A percentile compares a stretch with the other conserved stretches of the same genome.
Evolutionary conservation across 768 basidiomycete species (phyloP).

Genomic region (Pleurotus cornucopiae): DNA sequence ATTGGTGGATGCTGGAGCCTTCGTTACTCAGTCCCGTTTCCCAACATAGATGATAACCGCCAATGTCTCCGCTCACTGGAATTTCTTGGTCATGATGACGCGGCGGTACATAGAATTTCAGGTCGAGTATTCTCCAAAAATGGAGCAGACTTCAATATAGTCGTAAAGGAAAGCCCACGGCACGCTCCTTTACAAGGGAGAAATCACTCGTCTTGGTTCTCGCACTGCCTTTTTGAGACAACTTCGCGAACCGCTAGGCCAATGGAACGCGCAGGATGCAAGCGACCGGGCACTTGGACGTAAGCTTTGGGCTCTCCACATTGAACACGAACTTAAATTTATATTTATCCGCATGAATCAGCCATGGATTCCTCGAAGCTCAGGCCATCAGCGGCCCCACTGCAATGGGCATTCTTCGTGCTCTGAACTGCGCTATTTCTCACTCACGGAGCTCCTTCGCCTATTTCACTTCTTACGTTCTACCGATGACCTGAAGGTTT

Average conservation of each 20-base stretch:
- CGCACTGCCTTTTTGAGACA: no score
- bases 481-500: slow-evolving; percentile 54
- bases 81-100: not conserved
- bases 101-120: not conserved
- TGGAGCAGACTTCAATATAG: slow-evolving; percentile 83
- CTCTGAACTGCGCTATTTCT: slow-evolving; percentile 73
- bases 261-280: slow-evolving; percentile 38
- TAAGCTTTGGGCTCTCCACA: slow-evolving; percentile 21
- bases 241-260: slow-evolving; percentile 27
- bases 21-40: no score
- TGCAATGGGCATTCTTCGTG: slow-evolving; percentile 50
- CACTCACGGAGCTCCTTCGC: slow-evolving; percentile 66
- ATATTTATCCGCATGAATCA: not conserved
- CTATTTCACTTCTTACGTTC: slow-evolving; percentile 54
- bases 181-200: slow-evolving; percentile 84
- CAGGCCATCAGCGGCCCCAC: slow-evolving; percentile 33
- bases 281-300: slow-evolving; percentile 62
- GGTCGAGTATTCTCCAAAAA: slow-evolving; percentile 27
- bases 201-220: not conserved
- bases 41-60: no score
- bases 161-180: slow-evolving; percentile 55
- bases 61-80: not conserved
- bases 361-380: slow-evolving; percentile 43
- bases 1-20: slow-evolving; percentile 37
- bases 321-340: not conserved